phyloP scores from a whole-genome alignment of 805 yeast species.

The Lachancea meyersii region DNA sequence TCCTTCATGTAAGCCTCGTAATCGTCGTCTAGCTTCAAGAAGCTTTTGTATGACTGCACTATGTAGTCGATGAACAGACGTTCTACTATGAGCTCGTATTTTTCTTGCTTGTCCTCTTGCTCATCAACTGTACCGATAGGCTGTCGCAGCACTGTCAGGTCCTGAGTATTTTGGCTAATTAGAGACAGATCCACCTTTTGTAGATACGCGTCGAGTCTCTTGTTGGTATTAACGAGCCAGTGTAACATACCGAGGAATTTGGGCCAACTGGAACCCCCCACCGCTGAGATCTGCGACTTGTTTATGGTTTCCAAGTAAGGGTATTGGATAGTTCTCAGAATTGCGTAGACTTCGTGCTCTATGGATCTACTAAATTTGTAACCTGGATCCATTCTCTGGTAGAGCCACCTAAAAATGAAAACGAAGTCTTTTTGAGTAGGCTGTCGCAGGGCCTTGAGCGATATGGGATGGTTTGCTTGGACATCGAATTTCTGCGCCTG shows the following conservation, averaged over 20 bases:
- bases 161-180: conserved; percentile 27
- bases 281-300: conserved; percentile 83
- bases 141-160: conserved; percentile 23
- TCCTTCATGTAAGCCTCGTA: conserved; percentile 48
- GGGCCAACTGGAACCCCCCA: conserved; percentile 87
- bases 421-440: conserved; percentile 89
- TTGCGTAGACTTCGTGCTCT: conserved; percentile 67
- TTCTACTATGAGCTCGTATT: conserved; percentile 35
- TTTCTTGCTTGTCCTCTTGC: conserved; percentile 29
- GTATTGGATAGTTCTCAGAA: conserved; percentile 60
- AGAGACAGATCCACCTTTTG: conserved; percentile 21
- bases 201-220: conserved; percentile 34
- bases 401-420: conserved; percentile 71
- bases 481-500: conserved; percentile 60
- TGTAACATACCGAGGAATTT: conserved; percentile 72
- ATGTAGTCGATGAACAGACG: conserved; percentile 54
- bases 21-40: conserved; percentile 59
- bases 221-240: conserved; percentile 65
- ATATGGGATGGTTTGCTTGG: conserved; percentile 65
- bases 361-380: conserved; percentile 60
- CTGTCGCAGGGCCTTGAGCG: conserved; percentile 54
- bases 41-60: conserved; percentile 59
- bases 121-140: conserved; percentile 25
- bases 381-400: conserved; percentile 72
- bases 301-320: conserved; percentile 78